Percentiles rank a stretch among this genome's conserved stretches.
These are phyloP conservation scores for Fusarium citri DNA, from an alignment of 2,329 filamentous ascomycete species.

Conservation along the genomic window DNA sequence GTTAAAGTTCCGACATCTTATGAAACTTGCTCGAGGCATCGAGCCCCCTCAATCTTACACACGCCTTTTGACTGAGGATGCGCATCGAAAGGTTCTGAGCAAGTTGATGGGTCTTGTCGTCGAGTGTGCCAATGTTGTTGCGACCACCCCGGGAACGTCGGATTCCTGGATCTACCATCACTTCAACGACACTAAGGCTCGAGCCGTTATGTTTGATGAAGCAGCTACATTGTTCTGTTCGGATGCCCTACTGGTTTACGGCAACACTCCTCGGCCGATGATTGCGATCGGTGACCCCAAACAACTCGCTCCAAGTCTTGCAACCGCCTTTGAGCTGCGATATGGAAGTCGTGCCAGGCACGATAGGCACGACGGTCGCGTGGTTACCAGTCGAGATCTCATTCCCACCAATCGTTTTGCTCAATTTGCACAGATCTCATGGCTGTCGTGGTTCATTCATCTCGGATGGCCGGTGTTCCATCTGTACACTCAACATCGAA, in stretches of 20 bases:
- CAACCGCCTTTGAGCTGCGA: too few species aligned
- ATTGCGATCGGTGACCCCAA: too few species aligned
- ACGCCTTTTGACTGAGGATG: accelerated
- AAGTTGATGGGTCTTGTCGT: constrained; percentile 1
- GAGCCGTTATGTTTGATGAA: too few species aligned
- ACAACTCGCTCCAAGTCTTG: too few species aligned
- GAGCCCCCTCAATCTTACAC: not conserved
- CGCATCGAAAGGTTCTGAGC: accelerated
- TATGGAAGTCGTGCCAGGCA: too few species aligned
- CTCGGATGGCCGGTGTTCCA: not conserved
- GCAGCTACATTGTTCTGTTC: too few species aligned
- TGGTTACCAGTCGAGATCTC: too few species aligned
- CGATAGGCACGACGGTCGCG: too few species aligned
- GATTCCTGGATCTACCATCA: not conserved
- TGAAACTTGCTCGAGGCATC: not conserved
- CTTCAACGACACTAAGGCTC: not conserved
- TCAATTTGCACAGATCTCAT: not conserved
- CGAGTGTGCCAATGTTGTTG: not conserved
- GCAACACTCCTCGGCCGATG: too few species aligned
- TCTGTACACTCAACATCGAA: constrained; percentile 1
- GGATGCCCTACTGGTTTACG: too few species aligned
- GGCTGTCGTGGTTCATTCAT: constrained; percentile 1
- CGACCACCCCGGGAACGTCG: not conserved
- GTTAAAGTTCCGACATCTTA: not conserved
- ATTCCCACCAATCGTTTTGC: not conserved